Evolutionary conservation across 2,329 filamentous ascomycete species (phyloP), one percentile per base, ranked within the genome.

Genomic region (Penicillium brasilianum): DNA sequence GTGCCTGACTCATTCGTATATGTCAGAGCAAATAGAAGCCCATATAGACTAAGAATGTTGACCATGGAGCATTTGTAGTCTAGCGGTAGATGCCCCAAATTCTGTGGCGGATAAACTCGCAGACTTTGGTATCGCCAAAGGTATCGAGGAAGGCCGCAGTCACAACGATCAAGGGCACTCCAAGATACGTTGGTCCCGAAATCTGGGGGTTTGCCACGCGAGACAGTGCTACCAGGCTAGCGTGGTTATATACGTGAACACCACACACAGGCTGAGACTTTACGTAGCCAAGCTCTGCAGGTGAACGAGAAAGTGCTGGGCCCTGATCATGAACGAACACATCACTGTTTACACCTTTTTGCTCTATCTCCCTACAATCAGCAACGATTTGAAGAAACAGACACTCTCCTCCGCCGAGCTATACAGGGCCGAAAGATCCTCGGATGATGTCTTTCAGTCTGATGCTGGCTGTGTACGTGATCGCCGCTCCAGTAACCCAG

Each of bases 41-140:
- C n/a, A n/a, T n/a, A n/a, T n/a, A n/a, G n/a, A n/a, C n/a, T n/a
- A n/a, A n/a, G n/a, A n/a, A n/a, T n/a, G n/a, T n/a, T n/a, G n/a
- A n/a, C n/a, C n/a, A n/a, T n/a, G n/a, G n/a, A n/a, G n/a, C n/a
- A n/a, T n/a, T n/a, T n/a, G n/a, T n/a, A n/a, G n/a, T n/a, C n/a
- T n/a, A n/a, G n/a, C n/a, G n/a, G n/a, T n/a, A n/a, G n/a, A n/a
- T n/a, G n/a, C n/a, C n/a, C n/a, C n/a, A n/a, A n/a, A n/a, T n/a
- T n/a, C n/a, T n/a, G 13, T 61, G 61, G 61, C 56, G 55, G 58
- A 51, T 63, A 9, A 63, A 28, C 55, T 63, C 9, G 58, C 51
- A 1, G 61, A 63, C 20, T 63, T 63, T 22, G 61, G 61, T 28
- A 39, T 63, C 34, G 53, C 34, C 20, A 61, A 63, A 46, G 43